Conservation (phyloP, 768 basidiomycete species). For the Clitopilus hobsonii region DNA sequence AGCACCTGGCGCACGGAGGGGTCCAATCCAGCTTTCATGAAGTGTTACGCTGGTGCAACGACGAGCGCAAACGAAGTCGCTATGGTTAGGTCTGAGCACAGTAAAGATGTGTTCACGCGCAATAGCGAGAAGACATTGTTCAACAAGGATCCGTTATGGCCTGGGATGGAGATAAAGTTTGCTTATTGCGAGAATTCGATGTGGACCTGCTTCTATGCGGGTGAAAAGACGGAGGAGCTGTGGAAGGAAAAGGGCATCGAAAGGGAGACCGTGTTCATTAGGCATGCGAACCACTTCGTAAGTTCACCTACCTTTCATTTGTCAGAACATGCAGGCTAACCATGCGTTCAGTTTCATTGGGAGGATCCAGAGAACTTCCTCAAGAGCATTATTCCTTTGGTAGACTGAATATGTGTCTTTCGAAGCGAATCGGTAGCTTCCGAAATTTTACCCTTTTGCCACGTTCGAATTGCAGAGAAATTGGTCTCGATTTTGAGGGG, state of each 20-base stretch:
- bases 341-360: neutral
- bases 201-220: neutral
- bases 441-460: no score
- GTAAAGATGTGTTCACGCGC: neutral
- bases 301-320: neutral
- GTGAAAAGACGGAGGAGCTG: neutral
- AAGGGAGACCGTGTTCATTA: neutral
- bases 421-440: no score
- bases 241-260: neutral
- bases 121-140: neutral
- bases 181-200: neutral
- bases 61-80: neutral
- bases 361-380: neutral
- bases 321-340: neutral
- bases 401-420: neutral
- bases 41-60: neutral
- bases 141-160: neutral
- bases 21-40: neutral
- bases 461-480: no score
- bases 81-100: neutral
- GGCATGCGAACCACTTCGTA: neutral
- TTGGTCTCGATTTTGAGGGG: neutral
- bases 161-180: neutral
- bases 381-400: neutral
- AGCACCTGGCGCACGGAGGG: neutral